These are phyloP conservation scores for Vaccinium myrtillus DNA, from an alignment of 148 eudicot genomes.

Conservation along the genomic window DNA sequence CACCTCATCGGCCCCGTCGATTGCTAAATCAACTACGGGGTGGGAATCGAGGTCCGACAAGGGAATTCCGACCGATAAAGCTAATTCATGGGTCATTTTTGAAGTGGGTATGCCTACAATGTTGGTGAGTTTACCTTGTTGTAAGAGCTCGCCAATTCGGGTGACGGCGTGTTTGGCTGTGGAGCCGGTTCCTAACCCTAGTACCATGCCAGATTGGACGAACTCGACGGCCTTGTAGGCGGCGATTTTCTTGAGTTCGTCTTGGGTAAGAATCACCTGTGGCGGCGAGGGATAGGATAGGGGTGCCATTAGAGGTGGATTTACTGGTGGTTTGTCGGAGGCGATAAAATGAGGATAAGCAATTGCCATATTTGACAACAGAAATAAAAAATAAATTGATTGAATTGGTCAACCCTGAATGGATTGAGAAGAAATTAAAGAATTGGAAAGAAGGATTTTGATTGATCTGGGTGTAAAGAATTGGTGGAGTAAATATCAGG, in stretches of 20 bases:
- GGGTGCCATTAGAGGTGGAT: constrained; percentile 30
- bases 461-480: not conserved
- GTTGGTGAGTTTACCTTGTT: constrained; percentile 56
- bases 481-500: not conserved
- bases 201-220: constrained; percentile 77
- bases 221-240: constrained; percentile 85
- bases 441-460: not conserved
- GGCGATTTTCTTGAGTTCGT: constrained; percentile 77
- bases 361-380: constrained; percentile 38
- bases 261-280: constrained; percentile 54
- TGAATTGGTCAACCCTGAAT: not conserved
- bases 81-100: constrained; percentile 65
- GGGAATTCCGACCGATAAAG: constrained; percentile 60
- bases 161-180: constrained; percentile 78
- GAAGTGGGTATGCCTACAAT: constrained; percentile 84
- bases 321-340: constrained; percentile 34
- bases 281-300: constrained; percentile 23
- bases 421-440: not conserved
- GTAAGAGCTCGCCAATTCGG: constrained; percentile 62
- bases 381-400: not conserved
- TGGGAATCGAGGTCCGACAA: constrained; percentile 67
- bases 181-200: constrained; percentile 86
- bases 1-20: constrained; percentile 95
- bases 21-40: constrained; percentile 74
- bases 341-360: constrained; percentile 49